A percentile compares a stretch with the other conserved stretches of the same genome.
These are phyloP conservation scores for Taphrina deformans DNA, from an alignment of 1,139 yeast species.

Conservation along the genomic window DNA sequence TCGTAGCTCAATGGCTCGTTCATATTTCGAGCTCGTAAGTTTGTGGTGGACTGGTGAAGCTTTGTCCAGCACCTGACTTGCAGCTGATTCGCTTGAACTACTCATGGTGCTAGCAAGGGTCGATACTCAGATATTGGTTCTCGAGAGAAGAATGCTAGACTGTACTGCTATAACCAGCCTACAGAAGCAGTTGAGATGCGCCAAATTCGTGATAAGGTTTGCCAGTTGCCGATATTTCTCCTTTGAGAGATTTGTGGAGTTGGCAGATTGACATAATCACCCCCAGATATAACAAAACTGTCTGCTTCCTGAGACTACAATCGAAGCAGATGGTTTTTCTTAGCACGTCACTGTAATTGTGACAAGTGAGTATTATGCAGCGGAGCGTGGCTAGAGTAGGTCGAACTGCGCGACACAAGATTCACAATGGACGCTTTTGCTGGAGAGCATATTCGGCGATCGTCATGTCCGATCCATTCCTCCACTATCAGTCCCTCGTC, in stretches of 20 bases:
- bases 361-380: neutral
- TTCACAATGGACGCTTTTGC: neutral
- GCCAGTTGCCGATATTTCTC: neutral
- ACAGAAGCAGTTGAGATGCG: neutral
- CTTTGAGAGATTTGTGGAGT: neutral
- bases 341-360: neutral
- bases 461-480: slow-evolving; percentile 64
- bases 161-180: too few relatives aligned
- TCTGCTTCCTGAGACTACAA: too few relatives aligned
- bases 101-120: neutral
- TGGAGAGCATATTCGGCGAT: slow-evolving; percentile 39
- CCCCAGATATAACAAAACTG: neutral
- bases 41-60: slow-evolving; percentile 33
- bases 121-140: too few relatives aligned
- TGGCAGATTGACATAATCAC: neutral
- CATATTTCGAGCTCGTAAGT: slow-evolving; percentile 7
- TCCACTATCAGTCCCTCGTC: slow-evolving; percentile 58
- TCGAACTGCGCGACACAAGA: neutral
- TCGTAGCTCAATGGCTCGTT: slow-evolving; percentile 8
- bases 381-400: neutral
- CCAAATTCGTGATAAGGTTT: slow-evolving; percentile 7
- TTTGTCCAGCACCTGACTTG: neutral
- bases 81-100: neutral
- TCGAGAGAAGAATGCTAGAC: too few relatives aligned
- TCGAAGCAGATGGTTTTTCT: too few relatives aligned